Evolutionary conservation across 768 basidiomycete species (phyloP).

Genomic region (Daedaleopsis sinensis): DNA sequence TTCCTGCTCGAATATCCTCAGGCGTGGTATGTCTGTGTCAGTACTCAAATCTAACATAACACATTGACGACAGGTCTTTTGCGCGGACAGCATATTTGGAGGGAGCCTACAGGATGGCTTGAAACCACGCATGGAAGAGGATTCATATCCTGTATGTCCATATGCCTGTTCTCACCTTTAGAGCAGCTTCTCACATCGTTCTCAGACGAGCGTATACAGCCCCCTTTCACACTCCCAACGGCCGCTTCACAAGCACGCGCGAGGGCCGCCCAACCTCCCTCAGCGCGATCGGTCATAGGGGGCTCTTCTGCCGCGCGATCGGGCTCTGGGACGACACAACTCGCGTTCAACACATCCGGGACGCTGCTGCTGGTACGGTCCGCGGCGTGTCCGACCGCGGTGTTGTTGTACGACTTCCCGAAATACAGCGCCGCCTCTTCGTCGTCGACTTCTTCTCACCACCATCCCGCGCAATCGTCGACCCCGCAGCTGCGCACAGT

Average conservation of each 20-base stretch:
- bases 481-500: conserved; percentile 66
- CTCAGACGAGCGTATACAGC: conserved; percentile 66
- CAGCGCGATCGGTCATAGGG: conserved; percentile 29
- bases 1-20: conserved; percentile 57
- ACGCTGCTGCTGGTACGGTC: conserved; percentile 73
- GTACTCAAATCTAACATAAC: background rate
- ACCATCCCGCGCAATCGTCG: background rate
- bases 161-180: background rate
- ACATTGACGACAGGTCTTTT: no score
- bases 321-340: conserved; percentile 46
- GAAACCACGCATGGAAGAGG: conserved; percentile 83
- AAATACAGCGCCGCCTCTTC: background rate
- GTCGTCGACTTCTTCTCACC: background rate
- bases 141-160: conserved; percentile 76
- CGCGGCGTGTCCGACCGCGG: conserved; percentile 40
- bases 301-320: background rate
- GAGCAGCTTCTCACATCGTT: conserved; percentile 28
- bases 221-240: conserved; percentile 55
- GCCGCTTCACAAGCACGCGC: conserved; percentile 54
- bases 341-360: conserved; percentile 84
- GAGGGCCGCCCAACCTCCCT: conserved; percentile 43
- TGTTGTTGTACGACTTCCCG: conserved; percentile 22
- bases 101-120: conserved; percentile 85
- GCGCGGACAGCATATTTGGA: conserved; percentile 69
- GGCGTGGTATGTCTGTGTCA: conserved; percentile 50